These are phyloP conservation scores for Chlamydomonas sp. DNA, from an alignment of 139 green algal genomes.

Conservation along the genomic window DNA sequence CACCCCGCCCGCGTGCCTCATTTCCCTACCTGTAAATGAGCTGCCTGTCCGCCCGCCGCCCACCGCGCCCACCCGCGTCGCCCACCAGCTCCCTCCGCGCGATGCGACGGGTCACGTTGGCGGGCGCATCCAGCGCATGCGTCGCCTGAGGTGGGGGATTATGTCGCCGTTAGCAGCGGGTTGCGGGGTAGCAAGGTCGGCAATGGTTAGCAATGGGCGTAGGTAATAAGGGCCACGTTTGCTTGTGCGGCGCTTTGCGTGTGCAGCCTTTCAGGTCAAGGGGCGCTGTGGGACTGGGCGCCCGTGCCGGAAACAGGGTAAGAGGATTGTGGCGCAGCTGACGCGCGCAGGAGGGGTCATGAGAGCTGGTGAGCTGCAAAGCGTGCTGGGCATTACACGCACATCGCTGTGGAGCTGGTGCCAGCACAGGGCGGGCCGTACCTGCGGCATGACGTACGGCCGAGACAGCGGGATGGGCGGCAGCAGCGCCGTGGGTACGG, in stretches of 20 bases:
- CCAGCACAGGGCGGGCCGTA: background rate
- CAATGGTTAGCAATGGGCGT: too few relatives aligned
- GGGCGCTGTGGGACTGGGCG: too few relatives aligned
- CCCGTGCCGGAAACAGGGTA: too few relatives aligned
- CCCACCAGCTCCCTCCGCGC: constrained; percentile 46
- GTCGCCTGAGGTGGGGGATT: constrained; percentile 23
- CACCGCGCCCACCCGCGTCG: constrained; percentile 56
- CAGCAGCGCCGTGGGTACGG: constrained; percentile 69
- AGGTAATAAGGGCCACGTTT: too few relatives aligned
- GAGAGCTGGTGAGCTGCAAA: too few relatives aligned
- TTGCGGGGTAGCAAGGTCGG: too few relatives aligned
- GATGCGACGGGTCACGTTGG: constrained; percentile 50
- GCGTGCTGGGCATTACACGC: too few relatives aligned
- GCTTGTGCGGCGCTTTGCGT: too few relatives aligned
- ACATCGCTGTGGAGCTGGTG: background rate
- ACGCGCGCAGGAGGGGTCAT: too few relatives aligned
- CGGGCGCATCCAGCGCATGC: constrained; percentile 63
- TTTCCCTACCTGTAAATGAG: constrained; percentile 17
- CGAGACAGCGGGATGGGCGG: constrained; percentile 72
- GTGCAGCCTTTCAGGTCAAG: too few relatives aligned
- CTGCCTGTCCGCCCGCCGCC: constrained; percentile 55
- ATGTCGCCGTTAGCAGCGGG: background rate
- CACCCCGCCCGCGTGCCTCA: too few relatives aligned
- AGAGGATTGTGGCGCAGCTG: too few relatives aligned
- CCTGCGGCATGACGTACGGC: constrained; percentile 58